Conservation (phyloP, 441 rosid genomes). For the Lepidium campestre region DNA sequence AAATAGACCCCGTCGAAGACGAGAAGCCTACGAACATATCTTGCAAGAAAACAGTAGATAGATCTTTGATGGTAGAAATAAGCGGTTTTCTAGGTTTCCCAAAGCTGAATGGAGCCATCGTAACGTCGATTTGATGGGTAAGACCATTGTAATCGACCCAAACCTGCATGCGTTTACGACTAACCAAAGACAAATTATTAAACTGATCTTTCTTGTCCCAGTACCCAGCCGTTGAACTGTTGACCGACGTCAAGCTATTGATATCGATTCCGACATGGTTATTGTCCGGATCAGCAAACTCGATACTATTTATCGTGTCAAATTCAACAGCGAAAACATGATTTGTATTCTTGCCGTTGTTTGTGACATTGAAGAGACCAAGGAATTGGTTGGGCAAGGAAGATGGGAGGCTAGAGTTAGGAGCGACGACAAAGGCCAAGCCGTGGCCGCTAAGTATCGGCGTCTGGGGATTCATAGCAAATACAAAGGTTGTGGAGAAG, state of each 20-base stretch:
- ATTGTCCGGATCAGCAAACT: slow-evolving; percentile 49
- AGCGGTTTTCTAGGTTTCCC: slow-evolving; percentile 47
- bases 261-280: slow-evolving; percentile 74
- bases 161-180: slow-evolving; percentile 36
- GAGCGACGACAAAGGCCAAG: slow-evolving; percentile 55
- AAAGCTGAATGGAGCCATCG: slow-evolving; percentile 38
- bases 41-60: slow-evolving; percentile 25
- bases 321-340: slow-evolving; percentile 69
- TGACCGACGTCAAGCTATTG: slow-evolving; percentile 48
- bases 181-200: slow-evolving; percentile 37
- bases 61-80: slow-evolving; percentile 42
- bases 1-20: slow-evolving; percentile 55
- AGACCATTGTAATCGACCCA: slow-evolving; percentile 64
- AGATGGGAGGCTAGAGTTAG: slow-evolving; percentile 7
- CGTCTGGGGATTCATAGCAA: neutral
- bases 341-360: slow-evolving; percentile 44
- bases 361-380: slow-evolving; percentile 50
- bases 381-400: slow-evolving; percentile 54
- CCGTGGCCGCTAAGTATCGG: slow-evolving; percentile 16
- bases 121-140: slow-evolving; percentile 34
- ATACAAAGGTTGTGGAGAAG: slow-evolving; percentile 15
- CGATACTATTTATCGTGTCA: slow-evolving; percentile 53
- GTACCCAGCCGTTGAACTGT: slow-evolving; percentile 37
- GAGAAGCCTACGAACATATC: slow-evolving; percentile 66
- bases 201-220: slow-evolving; percentile 25